A percentile compares a stretch with the other conserved stretches of the same genome.
Conservation (phyloP, 192 early-diverging fungal species). For the Umbelopsis isabellina region DNA sequence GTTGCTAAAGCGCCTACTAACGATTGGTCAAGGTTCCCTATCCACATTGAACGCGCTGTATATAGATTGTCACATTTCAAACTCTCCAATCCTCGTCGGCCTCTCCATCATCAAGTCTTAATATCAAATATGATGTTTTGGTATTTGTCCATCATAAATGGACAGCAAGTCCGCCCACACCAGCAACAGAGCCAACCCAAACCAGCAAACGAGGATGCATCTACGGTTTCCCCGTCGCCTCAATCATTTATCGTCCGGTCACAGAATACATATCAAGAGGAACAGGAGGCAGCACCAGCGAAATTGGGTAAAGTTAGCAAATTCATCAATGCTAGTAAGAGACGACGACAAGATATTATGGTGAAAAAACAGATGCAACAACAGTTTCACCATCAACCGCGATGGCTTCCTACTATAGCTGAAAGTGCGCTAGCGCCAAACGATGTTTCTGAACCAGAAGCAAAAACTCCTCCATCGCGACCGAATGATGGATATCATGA, state of each 20-base stretch:
- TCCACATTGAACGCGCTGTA: conserved; percentile 78
- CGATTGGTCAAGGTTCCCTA: conserved; percentile 43
- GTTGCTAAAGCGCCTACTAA: background rate
- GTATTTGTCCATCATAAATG: conserved; percentile 70
- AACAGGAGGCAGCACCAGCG: conserved; percentile 9
- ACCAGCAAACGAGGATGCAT: background rate
- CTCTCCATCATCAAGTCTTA: conserved; percentile 73
- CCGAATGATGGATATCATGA: background rate
- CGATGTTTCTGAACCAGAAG: background rate
- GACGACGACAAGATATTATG: conserved; percentile 10
- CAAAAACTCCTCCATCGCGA: background rate
- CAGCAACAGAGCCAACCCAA: background rate
- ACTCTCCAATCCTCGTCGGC: conserved; percentile 71
- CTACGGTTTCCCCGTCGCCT: background rate
- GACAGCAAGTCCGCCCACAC: background rate
- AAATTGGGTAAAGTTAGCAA: conserved; percentile 10
- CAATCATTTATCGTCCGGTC: background rate
- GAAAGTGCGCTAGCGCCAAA: background rate
- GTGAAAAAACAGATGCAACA: conserved; percentile 15
- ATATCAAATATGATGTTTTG: conserved; percentile 86
- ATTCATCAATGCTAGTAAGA: conserved; percentile 10
- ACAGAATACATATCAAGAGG: conserved; percentile 3
- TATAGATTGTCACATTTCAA: conserved; percentile 79
- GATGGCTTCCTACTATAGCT: background rate
- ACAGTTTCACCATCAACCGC: conserved; percentile 7